Evolutionary conservation across 768 basidiomycete genomes (phyloP).

Genomic region (Multifurca ochricompacta): DNA sequence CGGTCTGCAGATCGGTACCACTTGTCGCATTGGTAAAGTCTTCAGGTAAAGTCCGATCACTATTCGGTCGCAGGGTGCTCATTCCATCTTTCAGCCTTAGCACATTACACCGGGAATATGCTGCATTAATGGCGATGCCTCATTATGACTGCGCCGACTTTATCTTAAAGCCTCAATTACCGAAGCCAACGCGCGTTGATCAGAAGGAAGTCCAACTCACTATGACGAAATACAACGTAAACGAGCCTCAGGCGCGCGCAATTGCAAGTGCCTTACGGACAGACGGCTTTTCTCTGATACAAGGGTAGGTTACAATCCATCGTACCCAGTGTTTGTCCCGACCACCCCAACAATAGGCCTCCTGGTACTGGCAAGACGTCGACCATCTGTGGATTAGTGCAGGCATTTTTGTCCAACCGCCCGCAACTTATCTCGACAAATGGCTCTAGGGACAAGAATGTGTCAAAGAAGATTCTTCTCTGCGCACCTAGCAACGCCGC

Average conservation of each 20-base stretch:
- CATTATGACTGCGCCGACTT: slow-evolving; percentile 72
- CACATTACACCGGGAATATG: slow-evolving; percentile 89
- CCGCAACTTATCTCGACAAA: slow-evolving; percentile 38
- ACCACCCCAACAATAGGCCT: slow-evolving; percentile 44
- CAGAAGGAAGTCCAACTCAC: slow-evolving; percentile 47
- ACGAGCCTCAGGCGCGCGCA: slow-evolving; percentile 91
- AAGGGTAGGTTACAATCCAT: slow-evolving; percentile 55
- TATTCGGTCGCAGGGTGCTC: not conserved
- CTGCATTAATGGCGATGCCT: slow-evolving; percentile 72
- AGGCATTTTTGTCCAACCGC: slow-evolving; percentile 65
- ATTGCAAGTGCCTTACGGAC: slow-evolving; percentile 66
- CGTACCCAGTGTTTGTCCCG: no score
- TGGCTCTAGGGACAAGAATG: slow-evolving; percentile 35
- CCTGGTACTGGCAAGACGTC: slow-evolving; percentile 99
- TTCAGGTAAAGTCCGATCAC: slow-evolving; percentile 52
- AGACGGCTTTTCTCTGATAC: slow-evolving; percentile 83
- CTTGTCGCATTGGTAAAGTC: slow-evolving; percentile 73
- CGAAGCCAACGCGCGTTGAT: slow-evolving; percentile 38
- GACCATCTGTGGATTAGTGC: slow-evolving; percentile 92
- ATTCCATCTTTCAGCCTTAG: slow-evolving; percentile 52
- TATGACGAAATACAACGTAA: slow-evolving; percentile 68
- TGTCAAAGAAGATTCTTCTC: slow-evolving; percentile 69
- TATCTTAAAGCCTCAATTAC: slow-evolving; percentile 62
- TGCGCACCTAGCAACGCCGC: slow-evolving; percentile 99
- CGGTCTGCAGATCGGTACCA: slow-evolving; percentile 54